These are phyloP conservation scores for Stephanodiscus triporus DNA, from an alignment of 108 stramenopile genomes.

Conservation along the genomic window DNA sequence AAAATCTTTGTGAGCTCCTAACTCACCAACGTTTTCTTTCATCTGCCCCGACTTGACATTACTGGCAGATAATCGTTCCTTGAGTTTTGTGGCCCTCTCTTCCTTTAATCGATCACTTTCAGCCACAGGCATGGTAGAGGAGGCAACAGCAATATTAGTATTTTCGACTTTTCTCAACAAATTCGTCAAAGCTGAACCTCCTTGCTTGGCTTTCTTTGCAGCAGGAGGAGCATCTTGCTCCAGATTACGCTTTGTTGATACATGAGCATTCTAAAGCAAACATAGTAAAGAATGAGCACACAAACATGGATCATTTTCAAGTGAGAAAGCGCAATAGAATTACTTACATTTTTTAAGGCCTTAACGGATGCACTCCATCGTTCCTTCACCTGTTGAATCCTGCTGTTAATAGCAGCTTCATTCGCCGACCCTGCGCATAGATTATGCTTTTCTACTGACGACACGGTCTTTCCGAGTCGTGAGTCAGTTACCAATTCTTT, in stretches of 20 bases:
- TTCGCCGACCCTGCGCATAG: conserved; percentile 74
- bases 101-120: conserved; percentile 21
- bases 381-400: conserved; percentile 66
- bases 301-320: neutral
- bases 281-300: neutral
- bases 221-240: conserved; percentile 34
- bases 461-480: conserved; percentile 80
- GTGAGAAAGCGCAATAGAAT: too few relatives aligned
- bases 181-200: conserved; percentile 62
- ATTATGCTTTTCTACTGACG: conserved; percentile 74
- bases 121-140: conserved; percentile 8
- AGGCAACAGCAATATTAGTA: conserved; percentile 14
- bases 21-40: conserved; percentile 22
- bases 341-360: conserved; percentile 55
- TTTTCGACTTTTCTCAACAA: conserved; percentile 66
- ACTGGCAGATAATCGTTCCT: conserved; percentile 18
- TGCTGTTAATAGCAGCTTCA: conserved; percentile 70
- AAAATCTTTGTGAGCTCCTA: neutral
- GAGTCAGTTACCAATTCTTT: conserved; percentile 77
- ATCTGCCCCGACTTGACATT: conserved; percentile 11
- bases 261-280: conserved; percentile 21
- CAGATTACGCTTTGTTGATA: conserved; percentile 28
- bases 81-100: conserved; percentile 23
- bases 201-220: conserved; percentile 49
- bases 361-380: conserved; percentile 85